phyloP scores from a whole-genome alignment of 2,329 filamentous ascomycete genomes.

The Penicillium sp. region DNA sequence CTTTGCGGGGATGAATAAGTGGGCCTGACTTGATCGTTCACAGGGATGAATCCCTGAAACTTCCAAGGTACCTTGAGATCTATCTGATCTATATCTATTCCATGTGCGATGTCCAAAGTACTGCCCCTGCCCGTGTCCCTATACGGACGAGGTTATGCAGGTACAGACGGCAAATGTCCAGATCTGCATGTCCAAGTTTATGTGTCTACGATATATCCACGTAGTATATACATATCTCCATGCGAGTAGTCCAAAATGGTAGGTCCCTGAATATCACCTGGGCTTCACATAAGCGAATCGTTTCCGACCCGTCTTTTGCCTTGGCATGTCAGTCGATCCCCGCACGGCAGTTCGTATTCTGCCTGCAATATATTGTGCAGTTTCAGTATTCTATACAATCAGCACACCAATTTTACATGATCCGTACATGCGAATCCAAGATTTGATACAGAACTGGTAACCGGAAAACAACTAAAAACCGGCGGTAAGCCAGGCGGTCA shows the following conservation, averaged over 20 bases:
- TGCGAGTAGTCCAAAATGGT: background rate
- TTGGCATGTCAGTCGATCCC: background rate
- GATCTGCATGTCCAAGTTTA: background rate
- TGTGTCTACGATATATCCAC: background rate
- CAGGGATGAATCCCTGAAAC: background rate
- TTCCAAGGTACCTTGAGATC: background rate
- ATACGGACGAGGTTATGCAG: background rate
- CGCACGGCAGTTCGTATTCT: no score
- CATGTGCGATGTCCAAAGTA: background rate
- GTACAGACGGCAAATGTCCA: background rate
- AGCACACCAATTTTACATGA: no score
- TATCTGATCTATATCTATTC: background rate
- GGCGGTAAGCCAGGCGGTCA: no score
- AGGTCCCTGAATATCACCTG: background rate
- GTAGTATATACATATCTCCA: background rate
- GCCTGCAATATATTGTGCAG: no score
- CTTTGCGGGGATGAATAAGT: background rate
- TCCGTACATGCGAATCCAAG: no score
- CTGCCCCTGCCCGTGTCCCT: background rate
- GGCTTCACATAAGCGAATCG: background rate
- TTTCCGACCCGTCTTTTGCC: background rate
- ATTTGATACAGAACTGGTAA: no score
- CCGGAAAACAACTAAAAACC: no score
- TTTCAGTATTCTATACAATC: no score
- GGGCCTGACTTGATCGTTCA: background rate